Conservation (phyloP, 2,329 filamentous ascomycete genomes). For the Penicillium nordicum region DNA sequence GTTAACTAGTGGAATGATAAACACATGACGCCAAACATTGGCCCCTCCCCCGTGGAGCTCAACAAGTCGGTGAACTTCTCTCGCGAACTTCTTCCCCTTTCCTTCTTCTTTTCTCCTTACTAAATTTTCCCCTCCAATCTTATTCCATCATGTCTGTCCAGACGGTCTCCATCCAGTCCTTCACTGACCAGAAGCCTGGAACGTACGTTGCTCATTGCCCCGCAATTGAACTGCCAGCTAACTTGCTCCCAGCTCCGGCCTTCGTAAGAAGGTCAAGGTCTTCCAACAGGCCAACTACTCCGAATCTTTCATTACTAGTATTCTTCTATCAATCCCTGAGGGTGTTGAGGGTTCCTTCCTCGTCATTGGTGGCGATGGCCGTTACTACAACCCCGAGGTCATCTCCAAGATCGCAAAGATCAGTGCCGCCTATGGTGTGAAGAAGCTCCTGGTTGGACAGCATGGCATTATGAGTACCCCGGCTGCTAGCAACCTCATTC, state of each 20-base stretch:
- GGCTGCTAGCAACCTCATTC: conserved; percentile 91
- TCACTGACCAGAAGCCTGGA: conserved; percentile 96
- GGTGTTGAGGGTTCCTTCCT: conserved; percentile 83
- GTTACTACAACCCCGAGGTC: conserved; percentile 95
- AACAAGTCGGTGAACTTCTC: conserved; percentile 27
- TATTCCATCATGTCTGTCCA: conserved; percentile 9
- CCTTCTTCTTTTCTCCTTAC: conserved; percentile 7
- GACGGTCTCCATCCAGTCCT: conserved; percentile 73
- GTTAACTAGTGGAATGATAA: conserved; percentile 22
- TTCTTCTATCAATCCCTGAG: conserved; percentile 93
- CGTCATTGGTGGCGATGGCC: conserved; percentile 95
- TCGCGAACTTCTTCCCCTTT: conserved; percentile 5
- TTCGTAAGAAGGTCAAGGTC: conserved; percentile 97
- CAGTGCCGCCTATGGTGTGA: conserved; percentile 92
- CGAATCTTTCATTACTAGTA: conserved; percentile 91
- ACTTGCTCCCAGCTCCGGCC: conserved; percentile 68
- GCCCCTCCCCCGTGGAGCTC: conserved; percentile 17
- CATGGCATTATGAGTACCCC: conserved; percentile 95
- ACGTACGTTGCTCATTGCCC: conserved; percentile 65
- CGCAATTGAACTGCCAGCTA: conserved; percentile 11
- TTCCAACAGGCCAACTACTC: conserved; percentile 96
- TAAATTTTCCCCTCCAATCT: neutral
- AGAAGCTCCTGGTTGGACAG: conserved; percentile 96
- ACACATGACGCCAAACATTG: conserved; percentile 22
- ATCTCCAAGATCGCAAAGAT: conserved; percentile 98